Percentiles rank a stretch among this genome's conserved stretches.
phyloP scores from a whole-genome alignment of 2,329 filamentous ascomycete species.

The Epicoccum nigrum region DNA sequence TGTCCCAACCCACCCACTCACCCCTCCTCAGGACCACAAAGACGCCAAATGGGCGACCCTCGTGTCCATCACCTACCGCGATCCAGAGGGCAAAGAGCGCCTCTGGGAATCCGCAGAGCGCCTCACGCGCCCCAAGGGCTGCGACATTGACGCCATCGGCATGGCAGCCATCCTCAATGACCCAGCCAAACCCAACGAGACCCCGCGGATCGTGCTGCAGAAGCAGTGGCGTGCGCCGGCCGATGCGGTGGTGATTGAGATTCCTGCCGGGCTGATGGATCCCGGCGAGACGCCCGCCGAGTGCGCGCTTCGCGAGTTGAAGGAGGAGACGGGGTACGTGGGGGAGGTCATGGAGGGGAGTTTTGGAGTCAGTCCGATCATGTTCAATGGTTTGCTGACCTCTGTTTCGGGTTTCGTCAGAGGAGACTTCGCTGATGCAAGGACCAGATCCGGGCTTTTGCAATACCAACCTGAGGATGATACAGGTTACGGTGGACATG shows the following conservation, averaged over 20 bases:
- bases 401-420: too few relatives aligned
- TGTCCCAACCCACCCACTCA: not conserved
- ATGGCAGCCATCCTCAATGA: conserved; percentile 69
- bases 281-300: conserved; percentile 63
- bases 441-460: conserved; percentile 50
- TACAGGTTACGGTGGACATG: conserved; percentile 77
- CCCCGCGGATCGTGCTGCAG: conserved; percentile 47
- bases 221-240: conserved; percentile 67
- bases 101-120: conserved; percentile 77
- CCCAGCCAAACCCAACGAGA: conserved; percentile 35
- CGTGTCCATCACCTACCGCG: conserved; percentile 60
- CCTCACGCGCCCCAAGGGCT: conserved; percentile 66
- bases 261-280: conserved; percentile 68
- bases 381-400: conserved; percentile 49
- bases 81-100: conserved; percentile 63
- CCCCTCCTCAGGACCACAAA: conserved; percentile 40
- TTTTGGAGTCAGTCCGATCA: conserved; percentile 48
- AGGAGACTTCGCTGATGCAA: not conserved
- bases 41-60: conserved; percentile 51
- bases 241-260: conserved; percentile 65
- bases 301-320: conserved; percentile 65
- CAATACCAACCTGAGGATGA: conserved; percentile 61
- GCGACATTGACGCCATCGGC: conserved; percentile 73
- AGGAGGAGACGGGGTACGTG: conserved; percentile 69
- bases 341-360: conserved; percentile 50